Conservation (phyloP, 345 rosid genomes). For the Mallotus nudiflorus region DNA sequence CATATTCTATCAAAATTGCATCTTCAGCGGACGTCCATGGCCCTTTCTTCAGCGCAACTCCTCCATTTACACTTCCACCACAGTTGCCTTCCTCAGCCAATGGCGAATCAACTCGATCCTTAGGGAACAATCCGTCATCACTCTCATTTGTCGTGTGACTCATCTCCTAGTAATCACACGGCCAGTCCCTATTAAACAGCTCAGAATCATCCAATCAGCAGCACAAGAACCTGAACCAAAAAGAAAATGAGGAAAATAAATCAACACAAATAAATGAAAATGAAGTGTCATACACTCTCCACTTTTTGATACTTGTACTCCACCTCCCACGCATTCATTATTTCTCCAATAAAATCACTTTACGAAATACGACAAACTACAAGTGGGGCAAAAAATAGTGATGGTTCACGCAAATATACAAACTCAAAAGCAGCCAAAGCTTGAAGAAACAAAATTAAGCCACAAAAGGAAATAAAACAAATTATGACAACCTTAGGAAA, state of each 20-base stretch:
- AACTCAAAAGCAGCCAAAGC: constrained; percentile 14
- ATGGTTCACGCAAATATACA: constrained; percentile 22
- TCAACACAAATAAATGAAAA: constrained; percentile 14
- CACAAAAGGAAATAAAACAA: constrained; percentile 11
- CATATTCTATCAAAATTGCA: constrained; percentile 78
- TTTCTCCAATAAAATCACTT: not conserved
- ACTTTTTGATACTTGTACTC: constrained; percentile 25
- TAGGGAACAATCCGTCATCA: constrained; percentile 56
- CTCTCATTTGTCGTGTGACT: constrained; percentile 58
- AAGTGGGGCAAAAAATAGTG: constrained; percentile 4
- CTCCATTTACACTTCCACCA: constrained; percentile 48
- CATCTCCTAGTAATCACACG: constrained; percentile 56
- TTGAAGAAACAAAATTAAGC: constrained; percentile 7
- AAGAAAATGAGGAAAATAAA: constrained; percentile 11
- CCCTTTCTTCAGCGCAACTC: constrained; percentile 75
- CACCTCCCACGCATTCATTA: constrained; percentile 16
- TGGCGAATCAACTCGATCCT: constrained; percentile 55
- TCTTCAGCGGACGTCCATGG: constrained; percentile 99
- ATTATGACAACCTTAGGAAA: not conserved
- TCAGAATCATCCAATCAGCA: constrained; percentile 42
- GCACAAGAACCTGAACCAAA: constrained; percentile 41
- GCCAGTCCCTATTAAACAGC: constrained; percentile 34
- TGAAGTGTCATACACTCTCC: constrained; percentile 8
- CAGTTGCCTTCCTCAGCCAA: constrained; percentile 45
- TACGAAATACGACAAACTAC: constrained; percentile 16